Evolutionary conservation across 176 grass and related monocot species (phyloP), one percentile per base, ranked within the genome.

Genomic region (Leersia perrieri): DNA sequence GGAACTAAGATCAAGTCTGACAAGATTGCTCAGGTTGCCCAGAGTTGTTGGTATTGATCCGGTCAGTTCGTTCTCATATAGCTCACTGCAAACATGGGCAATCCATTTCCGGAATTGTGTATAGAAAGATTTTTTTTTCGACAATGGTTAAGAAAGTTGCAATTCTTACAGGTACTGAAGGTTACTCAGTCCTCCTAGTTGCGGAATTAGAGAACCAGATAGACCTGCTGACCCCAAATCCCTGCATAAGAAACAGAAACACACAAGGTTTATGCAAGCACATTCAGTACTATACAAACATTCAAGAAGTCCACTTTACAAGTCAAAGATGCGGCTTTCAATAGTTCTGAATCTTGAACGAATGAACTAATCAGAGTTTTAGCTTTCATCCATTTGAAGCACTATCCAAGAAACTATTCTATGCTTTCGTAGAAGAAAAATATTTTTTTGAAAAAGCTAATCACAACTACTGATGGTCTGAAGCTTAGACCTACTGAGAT

Each of bases 191-290:
- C 9, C 5, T 77, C 57, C 85, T 22, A 87, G 85, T 28, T 72
- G 38, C 30, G 85, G 57, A 65, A 87, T 33, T 25, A 87, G 67
- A 61, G 22, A 9, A 2, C 85, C 85, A 5, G 73, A 70, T 11
- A 87, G 12, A 4, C 74, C 72, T 65, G 85, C 79, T 25, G 77
- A 82, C 0, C 85, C 85, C 79, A 87, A 70, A 82, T 87, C 85
- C 25, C 79, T 82, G 72, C 31, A 68, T 13, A 67, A 70, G 16
- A 68, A 36, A n/a, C 58, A 65, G 20, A 73, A n/a, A n/a, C n/a
- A n/a, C n/a, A n/a, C n/a, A n/a, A n/a, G n/a, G n/a, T n/a, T n/a
- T n/a, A n/a, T n/a, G n/a, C n/a, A n/a, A n/a, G n/a, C n/a, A n/a
- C 34, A 14, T 3, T 23, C 20, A 18, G 15, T 57, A 34, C 0